Evolutionary conservation across 768 basidiomycete genomes (phyloP), one percentile per base, ranked within the genome.

Genomic region (Albatrellus ellisii): DNA sequence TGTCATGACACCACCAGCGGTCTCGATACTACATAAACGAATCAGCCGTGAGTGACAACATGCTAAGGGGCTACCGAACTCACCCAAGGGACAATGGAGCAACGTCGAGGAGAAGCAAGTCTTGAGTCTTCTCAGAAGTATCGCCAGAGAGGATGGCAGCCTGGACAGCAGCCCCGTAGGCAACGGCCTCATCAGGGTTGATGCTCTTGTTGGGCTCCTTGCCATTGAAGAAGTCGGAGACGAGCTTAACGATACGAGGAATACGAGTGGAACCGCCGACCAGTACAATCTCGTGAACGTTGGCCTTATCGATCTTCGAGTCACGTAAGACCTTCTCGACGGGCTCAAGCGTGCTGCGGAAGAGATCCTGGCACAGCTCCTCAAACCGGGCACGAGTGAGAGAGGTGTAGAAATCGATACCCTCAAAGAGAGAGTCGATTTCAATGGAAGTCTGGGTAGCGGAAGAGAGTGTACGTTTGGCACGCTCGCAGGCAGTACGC

Each of bases 161-260:
- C 67, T 98, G 92, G 54, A 99, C 91, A 46, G 94, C 94, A 43
- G 94, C 94, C 72, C 94, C 92, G 62, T 95, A 95, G 15, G 94
- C 94, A 45, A 98, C 91, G 43, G 94, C 92, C 68, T 97, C 94
- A 52, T 98, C 94, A 40, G 94, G 94, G 79, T 98, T 97, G 73
- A 98, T 97, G 68, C 83, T 84, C 76, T 92, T 95, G 75, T 90
- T 91, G 56, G 89, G 92, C 69, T 95, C 91, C 72, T 92, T 91
- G 61, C 92, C 92, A 61, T 87, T 88, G 74, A 97, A 97, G 77
- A 86, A 95, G 65, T 97, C 92, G 51, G 88, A 92, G 44, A 98
- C 88, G 59, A 97, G 86, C 67, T 95, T 92, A 61, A 89, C 81
- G 56, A 98, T 84, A 62, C 88, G 86, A 52, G 94, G 94, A 51